Evolutionary conservation across 352 stramenopile genomes (phyloP).

Genomic region (Phytophthora sansomeana): DNA sequence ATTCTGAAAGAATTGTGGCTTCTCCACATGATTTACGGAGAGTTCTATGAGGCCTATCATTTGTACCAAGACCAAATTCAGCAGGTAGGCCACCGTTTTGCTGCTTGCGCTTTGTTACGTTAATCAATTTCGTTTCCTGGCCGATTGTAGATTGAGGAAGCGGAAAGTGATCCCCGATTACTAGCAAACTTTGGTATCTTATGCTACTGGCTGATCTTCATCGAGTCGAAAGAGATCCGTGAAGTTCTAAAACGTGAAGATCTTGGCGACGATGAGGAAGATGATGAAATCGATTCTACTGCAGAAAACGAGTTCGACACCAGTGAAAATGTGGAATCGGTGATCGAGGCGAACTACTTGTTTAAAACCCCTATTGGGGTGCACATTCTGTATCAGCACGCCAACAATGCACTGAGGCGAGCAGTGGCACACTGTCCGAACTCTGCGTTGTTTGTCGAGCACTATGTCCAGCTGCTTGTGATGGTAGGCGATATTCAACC

Average conservation of each 20-base stretch:
- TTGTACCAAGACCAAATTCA: conserved; percentile 82
- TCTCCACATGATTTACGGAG: conserved; percentile 69
- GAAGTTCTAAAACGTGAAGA: conserved; percentile 51
- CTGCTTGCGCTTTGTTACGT: background rate
- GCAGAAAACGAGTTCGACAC: conserved; percentile 9
- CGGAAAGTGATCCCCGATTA: conserved; percentile 66
- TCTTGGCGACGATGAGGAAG: conserved; percentile 35
- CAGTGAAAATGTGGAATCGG: conserved; percentile 41
- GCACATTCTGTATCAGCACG: conserved; percentile 81
- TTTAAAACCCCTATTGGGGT: conserved; percentile 76
- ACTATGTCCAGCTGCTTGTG: conserved; percentile 77
- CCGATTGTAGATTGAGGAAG: conserved; percentile 36
- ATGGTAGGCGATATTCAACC: conserved; percentile 64
- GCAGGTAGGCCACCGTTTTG: conserved; percentile 41
- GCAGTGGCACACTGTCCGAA: conserved; percentile 63
- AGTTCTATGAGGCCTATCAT: conserved; percentile 85
- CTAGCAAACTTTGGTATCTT: conserved; percentile 79
- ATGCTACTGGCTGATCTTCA: conserved; percentile 87
- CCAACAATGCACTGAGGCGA: conserved; percentile 57
- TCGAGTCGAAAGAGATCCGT: conserved; percentile 77
- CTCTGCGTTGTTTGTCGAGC: conserved; percentile 72
- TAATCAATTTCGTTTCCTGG: conserved; percentile 2
- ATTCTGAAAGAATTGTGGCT: conserved; percentile 82
- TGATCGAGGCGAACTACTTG: conserved; percentile 65
- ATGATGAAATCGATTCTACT: conserved; percentile 26